Base-by-base conservation (phyloP, 139 green algal species). In the Spirogloea muscicola region DNA sequence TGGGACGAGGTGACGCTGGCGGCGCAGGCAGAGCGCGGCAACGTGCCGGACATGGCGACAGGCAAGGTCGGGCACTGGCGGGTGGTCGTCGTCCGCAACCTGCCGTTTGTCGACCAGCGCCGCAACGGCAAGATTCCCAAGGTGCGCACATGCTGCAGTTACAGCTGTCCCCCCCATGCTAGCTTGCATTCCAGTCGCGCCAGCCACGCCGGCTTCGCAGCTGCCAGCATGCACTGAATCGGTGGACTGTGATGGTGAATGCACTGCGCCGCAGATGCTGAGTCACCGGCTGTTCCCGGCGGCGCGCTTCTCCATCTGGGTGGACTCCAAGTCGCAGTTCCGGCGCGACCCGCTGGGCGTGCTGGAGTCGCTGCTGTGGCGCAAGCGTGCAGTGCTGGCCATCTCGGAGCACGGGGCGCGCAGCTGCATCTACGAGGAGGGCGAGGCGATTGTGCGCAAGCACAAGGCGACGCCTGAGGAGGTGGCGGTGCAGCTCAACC, bases 291-390 rank as follows among this genome's bases (percentile, higher is more conserved):
- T 79, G 9, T 72, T 79, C 58, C 49, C 49, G 16, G 27, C 18
- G 3, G 59, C 59, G 9, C 71, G 51, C 46, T 79, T 63, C 58
- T 72, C 58, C 38, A 72, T 79, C 7, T 79, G 71, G 71, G 71
- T 79, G 21, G 71, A 79, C 63, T 62, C 55, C 42, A 77, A 77
- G 60, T 77, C 29, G 21, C 69, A 77, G 44, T 77, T 77, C n/a
- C 69, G 69, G 18, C 44, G 69, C 1, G 69, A 77, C 37, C 69
- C 69, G 37, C 59, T 77, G 29, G 51, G 57, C 7, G 69, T 77
- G 42, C 60, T 77, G 29, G 34, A 77, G 13, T 18, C 55, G 9
- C 69, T 77, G 42, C 69, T 77, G 31, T 77, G 69, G 69, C 52
- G 36, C 21, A 49, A 42, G 18, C 25, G 48, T 16, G 51, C 33